phyloP scores from a whole-genome alignment of 2,329 filamentous ascomycete species.

The Exophiala aquamarina region DNA sequence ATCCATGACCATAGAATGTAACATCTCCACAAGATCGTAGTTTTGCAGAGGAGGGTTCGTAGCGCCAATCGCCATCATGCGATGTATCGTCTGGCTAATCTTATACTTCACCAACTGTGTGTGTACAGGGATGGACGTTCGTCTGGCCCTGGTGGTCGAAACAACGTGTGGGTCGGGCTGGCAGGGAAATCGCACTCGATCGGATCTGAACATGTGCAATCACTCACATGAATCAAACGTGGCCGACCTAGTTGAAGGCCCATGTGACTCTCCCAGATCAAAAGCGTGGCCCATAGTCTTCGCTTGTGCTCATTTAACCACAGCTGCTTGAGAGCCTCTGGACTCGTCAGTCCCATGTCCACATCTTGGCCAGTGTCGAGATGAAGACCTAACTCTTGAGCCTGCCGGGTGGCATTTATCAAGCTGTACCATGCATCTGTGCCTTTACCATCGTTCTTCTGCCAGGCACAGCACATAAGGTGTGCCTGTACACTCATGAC shows the following conservation, averaged over 20 bases:
- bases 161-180: neutral
- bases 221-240: slow-evolving; percentile 2
- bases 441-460: slow-evolving; percentile 5
- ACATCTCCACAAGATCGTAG: neutral
- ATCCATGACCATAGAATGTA: neutral
- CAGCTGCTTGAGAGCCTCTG: neutral
- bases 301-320: slow-evolving; percentile 6
- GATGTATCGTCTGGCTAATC: neutral
- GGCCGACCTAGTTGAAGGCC: slow-evolving; percentile 1
- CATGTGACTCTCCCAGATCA: slow-evolving; percentile 6
- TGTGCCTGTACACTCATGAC: slow-evolving; percentile 3
- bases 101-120: slow-evolving; percentile 4
- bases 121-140: slow-evolving; percentile 1
- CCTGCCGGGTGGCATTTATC: neutral
- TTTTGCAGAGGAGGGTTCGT: neutral
- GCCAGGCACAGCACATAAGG: slow-evolving; percentile 4
- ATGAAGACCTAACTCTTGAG: slow-evolving; percentile 5
- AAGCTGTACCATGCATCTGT: slow-evolving; percentile 3
- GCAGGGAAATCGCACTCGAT: slow-evolving; percentile 4
- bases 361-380: neutral
- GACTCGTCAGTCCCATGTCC: neutral
- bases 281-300: slow-evolving; percentile 3
- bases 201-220: slow-evolving; percentile 1
- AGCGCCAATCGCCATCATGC: slow-evolving; percentile 2
- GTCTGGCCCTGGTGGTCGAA: neutral